Percentiles rank a stretch among this genome's conserved stretches.
phyloP scores from a whole-genome alignment of 345 rosid species.

The Corchorus capsularis region DNA sequence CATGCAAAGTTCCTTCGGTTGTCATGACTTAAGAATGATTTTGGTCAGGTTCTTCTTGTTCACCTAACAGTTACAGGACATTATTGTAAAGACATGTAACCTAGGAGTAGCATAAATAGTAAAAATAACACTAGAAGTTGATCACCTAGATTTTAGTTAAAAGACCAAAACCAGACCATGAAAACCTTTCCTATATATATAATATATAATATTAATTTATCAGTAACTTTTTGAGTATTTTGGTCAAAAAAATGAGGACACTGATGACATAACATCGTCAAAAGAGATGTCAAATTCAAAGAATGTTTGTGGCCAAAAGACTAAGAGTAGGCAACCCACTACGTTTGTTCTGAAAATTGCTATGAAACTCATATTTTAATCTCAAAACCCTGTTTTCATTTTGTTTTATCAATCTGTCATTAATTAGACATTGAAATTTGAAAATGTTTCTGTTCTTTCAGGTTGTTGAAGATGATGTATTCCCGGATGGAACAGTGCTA shows the following conservation, averaged over 20 bases:
- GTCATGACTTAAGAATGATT: neutral
- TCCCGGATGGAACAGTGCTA: constrained; percentile 85
- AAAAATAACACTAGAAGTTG: constrained; percentile 6
- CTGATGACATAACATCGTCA: too few species aligned
- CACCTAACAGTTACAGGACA: constrained; percentile 25
- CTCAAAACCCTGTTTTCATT: neutral
- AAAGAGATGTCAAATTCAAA: too few species aligned
- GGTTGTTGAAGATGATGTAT: constrained; percentile 77
- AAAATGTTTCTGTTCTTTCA: constrained; percentile 12
- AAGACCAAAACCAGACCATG: neutral
- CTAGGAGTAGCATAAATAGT: neutral
- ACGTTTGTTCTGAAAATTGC: neutral
- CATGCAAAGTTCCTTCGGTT: neutral
- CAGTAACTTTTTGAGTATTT: neutral
- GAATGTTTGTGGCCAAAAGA: too few species aligned
- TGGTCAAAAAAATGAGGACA: neutral
- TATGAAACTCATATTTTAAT: neutral
- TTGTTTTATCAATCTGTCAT: neutral
- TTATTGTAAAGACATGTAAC: neutral
- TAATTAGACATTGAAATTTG: neutral
- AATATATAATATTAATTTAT: neutral
- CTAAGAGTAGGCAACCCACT: too few species aligned
- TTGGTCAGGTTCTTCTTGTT: constrained; percentile 29
- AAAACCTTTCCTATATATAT: neutral
- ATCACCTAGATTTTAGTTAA: constrained; percentile 13